Conservation (phyloP, 2,329 filamentous ascomycete species). For the Phoma sp. region DNA sequence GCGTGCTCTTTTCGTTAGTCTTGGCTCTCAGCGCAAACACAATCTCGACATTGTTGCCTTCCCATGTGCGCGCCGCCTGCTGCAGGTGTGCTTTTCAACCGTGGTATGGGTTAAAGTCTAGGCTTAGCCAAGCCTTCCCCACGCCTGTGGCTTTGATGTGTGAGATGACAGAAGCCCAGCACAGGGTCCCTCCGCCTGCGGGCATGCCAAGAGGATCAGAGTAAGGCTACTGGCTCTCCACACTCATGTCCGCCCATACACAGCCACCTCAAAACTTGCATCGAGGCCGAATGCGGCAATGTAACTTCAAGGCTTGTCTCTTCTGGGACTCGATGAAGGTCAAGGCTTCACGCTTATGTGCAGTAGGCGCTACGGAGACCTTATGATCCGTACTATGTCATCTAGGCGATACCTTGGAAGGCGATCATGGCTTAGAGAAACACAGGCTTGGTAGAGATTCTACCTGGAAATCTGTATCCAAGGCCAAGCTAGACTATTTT, state of each 20-base stretch:
- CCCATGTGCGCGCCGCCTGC: background rate
- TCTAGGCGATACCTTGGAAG: slow-evolving; percentile 40
- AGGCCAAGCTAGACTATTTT: slow-evolving; percentile 5
- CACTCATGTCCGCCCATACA: slow-evolving; percentile 2
- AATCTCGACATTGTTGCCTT: background rate
- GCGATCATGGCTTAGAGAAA: slow-evolving; percentile 5
- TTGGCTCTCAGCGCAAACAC: background rate
- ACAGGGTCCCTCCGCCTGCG: background rate
- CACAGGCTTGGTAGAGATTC: background rate
- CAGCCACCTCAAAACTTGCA: slow-evolving; percentile 6
- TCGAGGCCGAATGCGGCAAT: slow-evolving; percentile 1
- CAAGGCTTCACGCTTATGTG: slow-evolving; percentile 3
- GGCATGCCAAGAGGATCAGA: slow-evolving; percentile 14
- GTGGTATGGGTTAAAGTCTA: slow-evolving; percentile 1
- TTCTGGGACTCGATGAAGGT: background rate
- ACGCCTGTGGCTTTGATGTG: slow-evolving; percentile 7
- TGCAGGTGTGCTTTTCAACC: background rate
- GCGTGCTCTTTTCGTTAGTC: background rate
- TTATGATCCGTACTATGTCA: slow-evolving; percentile 27
- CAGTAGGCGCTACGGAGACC: slow-evolving; percentile 24
- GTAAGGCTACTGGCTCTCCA: slow-evolving; percentile 11
- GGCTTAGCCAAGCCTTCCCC: slow-evolving; percentile 10
- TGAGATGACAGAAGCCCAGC: slow-evolving; percentile 12
- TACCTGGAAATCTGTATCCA: background rate
- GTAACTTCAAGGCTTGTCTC: slow-evolving; percentile 1